Evolutionary conservation across 176 grass and related monocot genomes (phyloP), one percentile per base, ranked within the genome.

Genomic region (Oryza glumipatula): DNA sequence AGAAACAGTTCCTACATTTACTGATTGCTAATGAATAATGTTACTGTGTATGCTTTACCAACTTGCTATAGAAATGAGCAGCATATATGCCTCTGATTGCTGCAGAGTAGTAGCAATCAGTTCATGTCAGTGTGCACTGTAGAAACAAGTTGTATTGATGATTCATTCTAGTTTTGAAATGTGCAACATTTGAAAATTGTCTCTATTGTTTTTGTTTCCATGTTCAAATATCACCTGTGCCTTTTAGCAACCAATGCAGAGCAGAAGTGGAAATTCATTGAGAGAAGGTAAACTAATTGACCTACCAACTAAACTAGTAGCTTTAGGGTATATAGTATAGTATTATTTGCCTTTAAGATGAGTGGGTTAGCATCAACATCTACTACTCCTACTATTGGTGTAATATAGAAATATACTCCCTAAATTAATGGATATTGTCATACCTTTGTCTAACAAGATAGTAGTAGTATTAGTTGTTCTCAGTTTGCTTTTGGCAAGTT

Each of bases 301-400:
- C 64, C 39, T 65, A 65, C 76, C 89, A 90, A 87, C 85, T 66
- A 71, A 75, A 76, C 52, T 28, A 1, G 16, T 13, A 3, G 7
- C 41, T 86, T 87, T 87, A 83, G 8, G 38, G 65, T 86, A 67
- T 23, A 17, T 30, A 72, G 56, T 44, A 65, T 63, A 41, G 41
- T 70, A 80, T 64, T 68, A 38, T 82, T 60, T 60, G 19, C 72
- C 73, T 76, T 80, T 70, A 67, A 41, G 67, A 54, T 82, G 23
- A 89, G 88, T 85, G 78, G 88, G 45, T 77, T 82, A 89, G 56
- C 72, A 77, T 90, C 83, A 82, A 78, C 88, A 15, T 63, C 61
- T 73, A 70, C 49, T 73, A 70, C 49, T 73, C 64, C 82, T 76
- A 70, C 82, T 76, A 68, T 19, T 21, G 65, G 77, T 73, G 21